These are phyloP conservation scores for Heliamphora pulchella DNA, from an alignment of 179 eudicot genomes.

Conservation along the genomic window DNA sequence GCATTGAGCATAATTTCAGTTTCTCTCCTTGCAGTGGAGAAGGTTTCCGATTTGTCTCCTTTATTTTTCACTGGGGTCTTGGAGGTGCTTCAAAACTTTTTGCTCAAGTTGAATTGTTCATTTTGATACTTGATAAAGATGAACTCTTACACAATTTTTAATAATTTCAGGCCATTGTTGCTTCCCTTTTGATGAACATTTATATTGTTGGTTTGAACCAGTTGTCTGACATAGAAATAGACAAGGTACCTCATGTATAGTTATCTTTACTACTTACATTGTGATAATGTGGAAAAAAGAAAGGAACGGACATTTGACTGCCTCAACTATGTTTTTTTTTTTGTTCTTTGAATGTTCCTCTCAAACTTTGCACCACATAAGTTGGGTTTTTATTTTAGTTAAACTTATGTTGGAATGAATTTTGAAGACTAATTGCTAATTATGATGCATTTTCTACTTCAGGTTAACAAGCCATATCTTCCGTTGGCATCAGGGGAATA, in stretches of 20 bases:
- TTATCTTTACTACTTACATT: neutral
- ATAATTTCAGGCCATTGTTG: conserved; percentile 76
- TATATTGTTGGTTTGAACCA: conserved; percentile 95
- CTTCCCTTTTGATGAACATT: conserved; percentile 92
- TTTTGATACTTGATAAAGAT: neutral
- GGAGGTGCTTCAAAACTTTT: conserved; percentile 45
- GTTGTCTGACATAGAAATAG: conserved; percentile 88
- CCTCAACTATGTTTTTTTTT: neutral
- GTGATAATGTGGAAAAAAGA: neutral
- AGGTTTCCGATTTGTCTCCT: conserved; percentile 73
- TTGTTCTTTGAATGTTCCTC: neutral
- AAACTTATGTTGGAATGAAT: neutral
- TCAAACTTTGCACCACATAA: neutral
- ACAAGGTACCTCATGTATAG: conserved; percentile 53
- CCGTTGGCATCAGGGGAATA: conserved; percentile 96
- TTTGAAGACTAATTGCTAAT: conserved; percentile 1
- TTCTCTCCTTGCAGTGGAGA: conserved; percentile 90
- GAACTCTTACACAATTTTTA: neutral
- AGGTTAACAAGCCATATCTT: conserved; percentile 98
- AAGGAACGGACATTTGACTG: conserved; percentile 1
- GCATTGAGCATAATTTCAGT: conserved; percentile 97
- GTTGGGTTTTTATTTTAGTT: neutral
- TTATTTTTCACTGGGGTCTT: conserved; percentile 65
- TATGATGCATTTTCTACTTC: conserved; percentile 20
- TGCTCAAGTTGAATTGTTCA: conserved; percentile 10